Percentiles rank a stretch among this genome's conserved stretches.
These are phyloP conservation scores for Nectriaceae sp. DNA, from an alignment of 2,329 filamentous ascomycete species.

Conservation along the genomic window DNA sequence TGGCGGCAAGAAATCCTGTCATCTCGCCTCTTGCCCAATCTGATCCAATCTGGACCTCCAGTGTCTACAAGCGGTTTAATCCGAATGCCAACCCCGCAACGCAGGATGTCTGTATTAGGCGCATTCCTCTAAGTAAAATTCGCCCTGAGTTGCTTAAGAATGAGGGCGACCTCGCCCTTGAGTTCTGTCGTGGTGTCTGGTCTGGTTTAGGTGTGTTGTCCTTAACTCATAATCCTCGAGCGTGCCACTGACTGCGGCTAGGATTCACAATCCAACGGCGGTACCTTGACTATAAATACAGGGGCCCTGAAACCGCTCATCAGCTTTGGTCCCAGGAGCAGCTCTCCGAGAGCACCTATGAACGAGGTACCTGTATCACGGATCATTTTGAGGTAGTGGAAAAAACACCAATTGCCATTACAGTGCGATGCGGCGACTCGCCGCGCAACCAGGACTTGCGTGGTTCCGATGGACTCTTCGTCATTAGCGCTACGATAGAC, in stretches of 20 bases:
- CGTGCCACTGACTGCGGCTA: slow-evolving; percentile 21
- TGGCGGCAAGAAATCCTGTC: slow-evolving; percentile 55
- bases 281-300: slow-evolving; percentile 61
- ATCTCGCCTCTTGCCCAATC: slow-evolving; percentile 57
- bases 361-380: slow-evolving; percentile 63
- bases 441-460: slow-evolving; percentile 59
- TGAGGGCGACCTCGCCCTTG: slow-evolving; percentile 58
- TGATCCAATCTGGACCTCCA: slow-evolving; percentile 63
- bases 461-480: slow-evolving; percentile 65
- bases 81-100: slow-evolving; percentile 62
- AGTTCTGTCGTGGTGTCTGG: slow-evolving; percentile 70
- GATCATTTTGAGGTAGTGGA: slow-evolving; percentile 74
- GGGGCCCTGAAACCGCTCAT: slow-evolving; percentile 52
- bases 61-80: slow-evolving; percentile 61
- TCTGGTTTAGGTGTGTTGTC: slow-evolving; percentile 57
- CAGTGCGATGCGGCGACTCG: slow-evolving; percentile 66
- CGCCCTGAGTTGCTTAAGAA: slow-evolving; percentile 65
- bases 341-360: slow-evolving; percentile 58
- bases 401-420: slow-evolving; percentile 60
- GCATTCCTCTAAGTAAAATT: slow-evolving; percentile 63
- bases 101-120: slow-evolving; percentile 65
- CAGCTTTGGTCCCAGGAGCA: slow-evolving; percentile 64
- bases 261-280: slow-evolving; percentile 61
- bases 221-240: not conserved
- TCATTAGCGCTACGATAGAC: slow-evolving; percentile 64